Evolutionary conservation across 1,284 basidiomycete genomes (phyloP).

Genomic region (Dichomitus squalens): DNA sequence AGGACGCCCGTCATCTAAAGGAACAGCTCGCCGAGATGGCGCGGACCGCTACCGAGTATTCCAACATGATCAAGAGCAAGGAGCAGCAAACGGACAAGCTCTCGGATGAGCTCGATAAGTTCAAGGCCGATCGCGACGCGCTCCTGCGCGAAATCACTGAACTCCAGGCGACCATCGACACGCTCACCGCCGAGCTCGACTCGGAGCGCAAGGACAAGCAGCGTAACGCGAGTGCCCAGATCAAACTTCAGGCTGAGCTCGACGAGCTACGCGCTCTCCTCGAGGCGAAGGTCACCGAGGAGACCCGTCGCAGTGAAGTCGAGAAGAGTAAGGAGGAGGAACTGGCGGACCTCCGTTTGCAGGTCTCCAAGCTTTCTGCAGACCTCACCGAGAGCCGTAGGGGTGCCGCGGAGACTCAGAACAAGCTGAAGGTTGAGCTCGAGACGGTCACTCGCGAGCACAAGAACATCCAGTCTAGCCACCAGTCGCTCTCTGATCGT

Average conservation of each 20-base stretch:
- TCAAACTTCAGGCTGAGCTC: constrained; percentile 79
- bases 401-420: constrained; percentile 61
- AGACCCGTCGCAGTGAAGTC: constrained; percentile 80
- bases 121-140: constrained; percentile 55
- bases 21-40: constrained; percentile 81
- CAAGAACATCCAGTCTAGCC: constrained; percentile 54
- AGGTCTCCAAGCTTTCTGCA: constrained; percentile 60
- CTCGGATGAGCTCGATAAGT: constrained; percentile 54
- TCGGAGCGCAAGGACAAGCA: constrained; percentile 65
- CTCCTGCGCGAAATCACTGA: constrained; percentile 65
- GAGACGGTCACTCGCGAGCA: constrained; percentile 63
- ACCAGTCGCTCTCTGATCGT: constrained; percentile 65
- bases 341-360: constrained; percentile 71
- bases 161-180: constrained; percentile 71
- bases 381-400: constrained; percentile 64
- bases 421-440: constrained; percentile 69
- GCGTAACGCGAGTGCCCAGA: constrained; percentile 52
- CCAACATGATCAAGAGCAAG: constrained; percentile 77
- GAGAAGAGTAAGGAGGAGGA: constrained; percentile 90
- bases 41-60: constrained; percentile 79
- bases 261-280: constrained; percentile 84
- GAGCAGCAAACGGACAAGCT: constrained; percentile 73
- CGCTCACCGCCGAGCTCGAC: constrained; percentile 65
- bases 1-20: constrained; percentile 72
- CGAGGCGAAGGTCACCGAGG: constrained; percentile 86